These are phyloP conservation scores for Colletotrichum truncatum DNA, from an alignment of 2,329 filamentous ascomycete genomes.

Conservation along the genomic window DNA sequence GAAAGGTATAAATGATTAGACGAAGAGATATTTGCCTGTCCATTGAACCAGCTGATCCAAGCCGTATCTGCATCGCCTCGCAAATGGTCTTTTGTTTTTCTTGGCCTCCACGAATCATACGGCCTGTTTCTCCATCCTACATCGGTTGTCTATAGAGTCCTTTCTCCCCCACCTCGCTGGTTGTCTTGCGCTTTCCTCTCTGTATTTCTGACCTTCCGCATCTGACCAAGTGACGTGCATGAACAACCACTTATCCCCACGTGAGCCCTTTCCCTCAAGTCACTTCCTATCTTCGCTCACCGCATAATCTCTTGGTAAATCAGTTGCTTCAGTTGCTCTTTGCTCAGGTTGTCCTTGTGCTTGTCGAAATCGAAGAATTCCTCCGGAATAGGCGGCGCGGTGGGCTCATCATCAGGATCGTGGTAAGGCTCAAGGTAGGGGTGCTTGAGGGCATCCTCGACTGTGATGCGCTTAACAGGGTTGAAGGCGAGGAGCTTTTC, in stretches of 20 bases:
- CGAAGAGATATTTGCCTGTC: slow-evolving; percentile 16
- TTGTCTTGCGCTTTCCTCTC: neutral
- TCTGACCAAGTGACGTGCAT: neutral
- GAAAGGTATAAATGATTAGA: neutral
- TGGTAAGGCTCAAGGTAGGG: slow-evolving; percentile 99
- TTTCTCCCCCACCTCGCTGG: neutral
- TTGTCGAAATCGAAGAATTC: slow-evolving; percentile 99
- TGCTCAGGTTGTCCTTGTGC: slow-evolving; percentile 98
- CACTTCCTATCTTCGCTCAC: slow-evolving; percentile 39
- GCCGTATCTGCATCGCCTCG: slow-evolving; percentile 2
- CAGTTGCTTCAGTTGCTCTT: slow-evolving; percentile 96
- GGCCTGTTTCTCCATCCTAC: neutral
- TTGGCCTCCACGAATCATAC: neutral
- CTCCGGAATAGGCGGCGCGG: slow-evolving; percentile 94
- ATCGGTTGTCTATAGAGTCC: slow-evolving; percentile 9
- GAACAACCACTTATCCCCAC: neutral
- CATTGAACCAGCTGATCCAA: neutral
- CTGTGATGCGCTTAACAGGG: slow-evolving; percentile 97
- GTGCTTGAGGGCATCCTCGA: slow-evolving; percentile 96
- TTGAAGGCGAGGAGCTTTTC: slow-evolving; percentile 98
- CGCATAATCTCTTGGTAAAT: slow-evolving; percentile 97
- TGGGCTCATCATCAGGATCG: slow-evolving; percentile 98
- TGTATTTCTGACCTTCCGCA: neutral
- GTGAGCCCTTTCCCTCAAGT: neutral
- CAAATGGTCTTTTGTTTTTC: slow-evolving; percentile 19